Base-by-base conservation (phyloP, 805 yeast species). In the Metschnikowia shivogae region DNA sequence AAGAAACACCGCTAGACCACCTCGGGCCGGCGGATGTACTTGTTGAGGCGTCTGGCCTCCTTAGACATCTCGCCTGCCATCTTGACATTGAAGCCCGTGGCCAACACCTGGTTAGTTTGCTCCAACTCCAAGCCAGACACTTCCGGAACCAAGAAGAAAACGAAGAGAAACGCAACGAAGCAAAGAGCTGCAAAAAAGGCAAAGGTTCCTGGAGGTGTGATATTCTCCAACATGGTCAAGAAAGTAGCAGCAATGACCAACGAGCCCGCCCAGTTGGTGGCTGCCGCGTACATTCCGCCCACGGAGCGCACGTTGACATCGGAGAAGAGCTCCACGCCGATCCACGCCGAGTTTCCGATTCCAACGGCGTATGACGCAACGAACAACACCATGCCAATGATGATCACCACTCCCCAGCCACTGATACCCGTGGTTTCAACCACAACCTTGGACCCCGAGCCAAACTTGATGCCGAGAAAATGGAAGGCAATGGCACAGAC, bases 281-380 rank as follows among this genome's bases (percentile, higher is more conserved):
- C 92, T 10, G 97, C 88, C 1, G 97, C 89, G 58, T 80, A 84
- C 47, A 96, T 87, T 8, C 89, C 82, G 49, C 98, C 98, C 38
- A 89, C 76, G 47, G 96, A 95, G 63, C 99, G 81, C 29, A 92
- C 97, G 50, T 82, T 79, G 22, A 71, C 74, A 74, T 90, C 96
- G 30, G 97, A 93, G 70, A 93, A 89, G 60, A 92, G 72, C 67
- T 92, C 99, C 46, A 92, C 85, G 62, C 93, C 97, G 62, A 92
- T 96, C 99, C 99, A 92, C 45, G 98, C 97, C 44, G 89, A 93
- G 64, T 92, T 90, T 68, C 99, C 99, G 55, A 90, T 87, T 55
- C 98, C 98, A 54, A 88, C 72, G 39, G 97, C 96, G 63, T 90
- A 92, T 43, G 84, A 81, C 3, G 96, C 97, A 37, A 90, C 97